These are phyloP conservation scores for Penicillium ochrochloron DNA, from an alignment of 495 filamentous ascomycete genomes.

Conservation along the genomic window DNA sequence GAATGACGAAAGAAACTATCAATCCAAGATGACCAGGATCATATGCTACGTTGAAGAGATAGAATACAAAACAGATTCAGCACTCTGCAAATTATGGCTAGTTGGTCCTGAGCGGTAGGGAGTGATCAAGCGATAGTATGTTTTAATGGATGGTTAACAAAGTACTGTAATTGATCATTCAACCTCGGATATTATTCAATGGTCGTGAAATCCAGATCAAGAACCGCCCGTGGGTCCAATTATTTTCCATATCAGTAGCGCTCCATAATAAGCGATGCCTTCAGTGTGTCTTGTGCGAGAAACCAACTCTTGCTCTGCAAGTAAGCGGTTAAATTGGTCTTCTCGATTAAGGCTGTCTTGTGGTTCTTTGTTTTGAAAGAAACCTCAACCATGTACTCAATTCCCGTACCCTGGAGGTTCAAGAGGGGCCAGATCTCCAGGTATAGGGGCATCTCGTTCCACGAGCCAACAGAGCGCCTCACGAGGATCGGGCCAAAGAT, in stretches of 20 bases:
- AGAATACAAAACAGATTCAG: too few species aligned
- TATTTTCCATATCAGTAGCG: constrained; percentile 14
- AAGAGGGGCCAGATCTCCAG: constrained; percentile 15
- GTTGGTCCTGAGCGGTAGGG: too few species aligned
- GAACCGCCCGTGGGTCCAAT: constrained; percentile 9
- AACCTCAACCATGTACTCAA: constrained; percentile 20
- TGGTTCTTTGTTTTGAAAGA: constrained; percentile 20
- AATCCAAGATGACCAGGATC: too few species aligned
- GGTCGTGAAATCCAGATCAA: constrained; percentile 1
- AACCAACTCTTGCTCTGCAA: constrained; percentile 17
- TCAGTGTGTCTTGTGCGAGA: constrained; percentile 13
- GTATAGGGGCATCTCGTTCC: constrained; percentile 4
- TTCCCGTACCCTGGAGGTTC: constrained; percentile 11
- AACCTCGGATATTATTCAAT: too few species aligned
- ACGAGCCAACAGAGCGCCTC: constrained; percentile 16
- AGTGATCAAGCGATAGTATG: too few species aligned
- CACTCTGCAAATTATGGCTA: too few species aligned
- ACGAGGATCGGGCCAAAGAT: constrained; percentile 21
- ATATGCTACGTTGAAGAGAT: too few species aligned
- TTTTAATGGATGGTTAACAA: too few species aligned
- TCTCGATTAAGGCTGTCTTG: constrained; percentile 14
- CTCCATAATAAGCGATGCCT: constrained; percentile 14
- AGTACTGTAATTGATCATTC: too few species aligned
- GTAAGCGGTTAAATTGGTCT: constrained; percentile 11
- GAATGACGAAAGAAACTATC: too few species aligned